Evolutionary conservation across 257 asterid genomes (phyloP).

Genomic region (Scutellaria barbata): DNA sequence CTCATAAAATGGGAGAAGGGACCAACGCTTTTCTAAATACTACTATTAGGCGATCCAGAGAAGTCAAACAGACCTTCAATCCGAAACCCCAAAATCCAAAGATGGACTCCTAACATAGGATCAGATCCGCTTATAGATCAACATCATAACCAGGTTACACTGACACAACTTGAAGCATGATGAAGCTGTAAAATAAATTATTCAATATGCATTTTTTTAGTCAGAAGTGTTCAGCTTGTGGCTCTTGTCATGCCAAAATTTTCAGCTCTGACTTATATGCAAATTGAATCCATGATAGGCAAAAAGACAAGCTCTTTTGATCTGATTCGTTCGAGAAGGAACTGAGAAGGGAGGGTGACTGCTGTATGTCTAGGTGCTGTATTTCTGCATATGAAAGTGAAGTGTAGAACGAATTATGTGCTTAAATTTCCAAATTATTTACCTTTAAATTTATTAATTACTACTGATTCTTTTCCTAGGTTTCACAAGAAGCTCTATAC

Average conservation of each 20-base stretch:
- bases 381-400: constrained; percentile 3
- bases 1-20: constrained; percentile 2
- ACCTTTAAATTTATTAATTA: neutral
- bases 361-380: neutral
- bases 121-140: constrained; percentile 3
- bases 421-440: neutral
- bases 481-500: constrained; percentile 1
- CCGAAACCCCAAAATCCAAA: neutral
- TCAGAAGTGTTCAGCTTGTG: neutral
- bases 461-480: constrained; percentile 1
- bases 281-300: constrained; percentile 3
- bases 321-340: constrained; percentile 10
- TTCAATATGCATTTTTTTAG: neutral
- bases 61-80: neutral
- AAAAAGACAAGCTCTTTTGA: neutral
- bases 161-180: neutral
- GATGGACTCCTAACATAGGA: constrained; percentile 6
- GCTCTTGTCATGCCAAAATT: constrained; percentile 7
- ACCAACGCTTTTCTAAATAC: no score
- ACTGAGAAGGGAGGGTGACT: neutral
- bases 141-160: neutral
- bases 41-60: constrained; percentile 10
- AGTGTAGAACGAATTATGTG: no score
- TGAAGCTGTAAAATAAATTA: neutral
- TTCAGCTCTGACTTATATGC: neutral